Base-by-base conservation (phyloP, 495 filamentous ascomycete genomes). In the Melanomma pulvis-pyrius region DNA sequence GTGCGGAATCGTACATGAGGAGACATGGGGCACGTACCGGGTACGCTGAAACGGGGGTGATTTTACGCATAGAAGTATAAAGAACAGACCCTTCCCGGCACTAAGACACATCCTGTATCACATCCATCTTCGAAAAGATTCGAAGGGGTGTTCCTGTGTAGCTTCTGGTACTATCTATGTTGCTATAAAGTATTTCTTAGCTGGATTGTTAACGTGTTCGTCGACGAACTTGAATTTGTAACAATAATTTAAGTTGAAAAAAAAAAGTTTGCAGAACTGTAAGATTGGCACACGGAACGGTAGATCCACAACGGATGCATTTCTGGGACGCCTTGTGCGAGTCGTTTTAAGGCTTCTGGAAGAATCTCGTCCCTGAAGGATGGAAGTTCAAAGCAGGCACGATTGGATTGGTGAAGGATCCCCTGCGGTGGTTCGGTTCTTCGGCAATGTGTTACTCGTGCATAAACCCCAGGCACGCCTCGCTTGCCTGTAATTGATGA, bases 331-430 rank as follows among this genome's bases (percentile, higher is more conserved):
- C n/a, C 13, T 6, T 44, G 9, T 44, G 39, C 9, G 39, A 44
- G 39, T 44, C 39, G 39, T 44, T 15, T 15, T 15, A 48, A n/a
- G 57, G n/a, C 22, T 60, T 60, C 34, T 47, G 49, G 57, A 39
- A 60, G 44, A 48, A 4, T 22, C 6, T 24, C 6, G 39, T 51
- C 24, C 1, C 26, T 8, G 6, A 9, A 11, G 1, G 21, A 51
- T 19, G 5, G 3, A 51, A 25, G 11, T 11, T 9, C 24, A 26
- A n/a, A 12, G 48, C 11, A 22, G 48, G 48, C 2, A 22, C 17
- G 19, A 51, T 25, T 6, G 15, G 48, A 25, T 25, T 8, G 2
- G 2, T 19, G 19, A 9, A 51, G 9, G 51, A 54, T 3, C 25
- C 29, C 51, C 21, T 54, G 51, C 26, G 5, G 51, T 32, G 24